Conservation (phyloP, 1,139 yeast genomes). For the Zhuliangozyma blackwelliae region DNA sequence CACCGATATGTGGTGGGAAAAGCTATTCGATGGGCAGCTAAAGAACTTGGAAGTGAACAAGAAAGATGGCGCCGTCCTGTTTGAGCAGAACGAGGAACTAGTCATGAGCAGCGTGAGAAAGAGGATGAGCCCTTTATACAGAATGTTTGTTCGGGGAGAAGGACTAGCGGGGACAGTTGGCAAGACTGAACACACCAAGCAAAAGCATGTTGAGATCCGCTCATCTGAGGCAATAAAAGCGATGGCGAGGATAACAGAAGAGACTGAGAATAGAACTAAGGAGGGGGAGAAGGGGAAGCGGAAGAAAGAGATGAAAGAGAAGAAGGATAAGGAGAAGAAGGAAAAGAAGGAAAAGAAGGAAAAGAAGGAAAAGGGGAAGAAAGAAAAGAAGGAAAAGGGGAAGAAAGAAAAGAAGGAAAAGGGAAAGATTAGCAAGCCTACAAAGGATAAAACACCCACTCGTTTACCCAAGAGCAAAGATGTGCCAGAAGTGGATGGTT, state of each 20-base stretch:
- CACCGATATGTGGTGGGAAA: slow-evolving; percentile 96
- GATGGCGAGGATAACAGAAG: slow-evolving; percentile 11
- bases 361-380: slow-evolving; percentile 13
- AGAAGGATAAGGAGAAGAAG: slow-evolving; percentile 18
- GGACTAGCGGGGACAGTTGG: slow-evolving; percentile 77
- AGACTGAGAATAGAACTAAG: slow-evolving; percentile 16
- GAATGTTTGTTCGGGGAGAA: slow-evolving; percentile 82
- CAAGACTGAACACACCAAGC: slow-evolving; percentile 20
- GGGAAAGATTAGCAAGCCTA: slow-evolving; percentile 8
- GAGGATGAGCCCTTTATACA: slow-evolving; percentile 57
- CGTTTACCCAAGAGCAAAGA: slow-evolving; percentile 2
- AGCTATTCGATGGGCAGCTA: slow-evolving; percentile 87
- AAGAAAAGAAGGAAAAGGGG: slow-evolving; percentile 13
- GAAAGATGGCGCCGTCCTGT: slow-evolving; percentile 18
- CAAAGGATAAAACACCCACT: slow-evolving; percentile 10
- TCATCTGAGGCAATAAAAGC: slow-evolving; percentile 10
- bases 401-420: slow-evolving; percentile 14
- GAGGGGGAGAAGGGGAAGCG: slow-evolving; percentile 15
- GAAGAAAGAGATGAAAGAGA: slow-evolving; percentile 16
- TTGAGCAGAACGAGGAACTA: slow-evolving; percentile 41
- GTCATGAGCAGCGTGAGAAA: slow-evolving; percentile 35
- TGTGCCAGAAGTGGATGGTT: slow-evolving; percentile 4
- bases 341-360: slow-evolving; percentile 14
- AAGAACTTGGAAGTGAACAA: slow-evolving; percentile 64
- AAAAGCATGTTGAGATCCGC: slow-evolving; percentile 13